Evolutionary conservation across 441 rosid species (phyloP).

Genomic region (Biscutella laevigata): DNA sequence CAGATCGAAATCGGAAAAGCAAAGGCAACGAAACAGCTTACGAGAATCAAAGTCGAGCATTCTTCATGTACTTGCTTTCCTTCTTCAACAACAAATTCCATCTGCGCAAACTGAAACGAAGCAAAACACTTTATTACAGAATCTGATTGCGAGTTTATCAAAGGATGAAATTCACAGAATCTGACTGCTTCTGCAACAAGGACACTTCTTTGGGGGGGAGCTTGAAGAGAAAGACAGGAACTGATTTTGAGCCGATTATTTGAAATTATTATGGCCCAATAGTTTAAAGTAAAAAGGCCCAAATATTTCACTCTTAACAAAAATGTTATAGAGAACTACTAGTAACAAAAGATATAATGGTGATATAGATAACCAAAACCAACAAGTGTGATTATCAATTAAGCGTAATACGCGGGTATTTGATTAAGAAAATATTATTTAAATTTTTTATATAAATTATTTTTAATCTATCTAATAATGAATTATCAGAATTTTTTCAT

Average conservation of each 20-base stretch:
- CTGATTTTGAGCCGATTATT: slow-evolving; percentile 16
- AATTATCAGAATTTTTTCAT: too few relatives aligned
- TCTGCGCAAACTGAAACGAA: slow-evolving; percentile 5
- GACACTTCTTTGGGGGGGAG: slow-evolving; percentile 11
- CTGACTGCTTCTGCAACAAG: not conserved
- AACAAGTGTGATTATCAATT: too few relatives aligned
- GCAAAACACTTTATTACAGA: not conserved
- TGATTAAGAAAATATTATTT: too few relatives aligned
- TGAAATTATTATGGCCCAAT: not conserved
- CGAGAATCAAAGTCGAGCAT: slow-evolving; percentile 66
- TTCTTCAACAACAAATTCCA: slow-evolving; percentile 59
- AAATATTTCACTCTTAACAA: too few relatives aligned
- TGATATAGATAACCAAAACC: too few relatives aligned
- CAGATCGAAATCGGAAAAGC: slow-evolving; percentile 1
- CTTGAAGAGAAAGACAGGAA: slow-evolving; percentile 22
- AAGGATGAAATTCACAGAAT: not conserved
- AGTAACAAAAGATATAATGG: too few relatives aligned
- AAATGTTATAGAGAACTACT: too few relatives aligned
- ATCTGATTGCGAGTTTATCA: slow-evolving; percentile 1
- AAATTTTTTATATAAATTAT: too few relatives aligned
- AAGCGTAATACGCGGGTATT: too few relatives aligned
- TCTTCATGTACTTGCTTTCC: slow-evolving; percentile 40
- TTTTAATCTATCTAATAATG: too few relatives aligned
- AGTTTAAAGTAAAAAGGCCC: not conserved
- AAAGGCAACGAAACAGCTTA: slow-evolving; percentile 21